Conservation (phyloP, 257 asterid genomes). For the Cinchona pubescens region DNA sequence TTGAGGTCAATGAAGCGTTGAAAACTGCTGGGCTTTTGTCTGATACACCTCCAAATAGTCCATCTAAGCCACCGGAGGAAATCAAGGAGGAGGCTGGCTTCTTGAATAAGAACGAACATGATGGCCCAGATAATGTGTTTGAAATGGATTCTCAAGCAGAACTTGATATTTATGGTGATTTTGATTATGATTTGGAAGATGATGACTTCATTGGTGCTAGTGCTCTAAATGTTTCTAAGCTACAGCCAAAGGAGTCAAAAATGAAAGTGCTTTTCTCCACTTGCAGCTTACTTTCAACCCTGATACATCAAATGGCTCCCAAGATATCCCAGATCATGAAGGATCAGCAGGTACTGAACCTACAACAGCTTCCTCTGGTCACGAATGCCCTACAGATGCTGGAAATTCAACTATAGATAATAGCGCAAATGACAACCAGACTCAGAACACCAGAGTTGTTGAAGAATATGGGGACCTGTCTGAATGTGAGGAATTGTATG, state of each 20-base stretch:
- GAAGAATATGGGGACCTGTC: slow-evolving; percentile 53
- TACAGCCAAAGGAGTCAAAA: slow-evolving; percentile 54
- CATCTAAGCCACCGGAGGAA: slow-evolving; percentile 42
- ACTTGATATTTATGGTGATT: slow-evolving; percentile 90
- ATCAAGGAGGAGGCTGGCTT: slow-evolving; percentile 29
- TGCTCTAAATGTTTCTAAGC: slow-evolving; percentile 43
- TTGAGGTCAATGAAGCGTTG: slow-evolving; percentile 69
- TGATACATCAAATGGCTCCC: slow-evolving; percentile 35
- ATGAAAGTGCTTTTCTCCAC: slow-evolving; percentile 73
- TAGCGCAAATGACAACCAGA: slow-evolving; percentile 21
- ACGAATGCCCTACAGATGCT: slow-evolving; percentile 28
- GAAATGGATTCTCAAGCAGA: slow-evolving; percentile 73
- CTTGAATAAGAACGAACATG: slow-evolving; percentile 40
- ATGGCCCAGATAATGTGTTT: slow-evolving; percentile 65
- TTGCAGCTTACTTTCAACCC: slow-evolving; percentile 47
- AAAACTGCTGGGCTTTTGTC: slow-evolving; percentile 79
- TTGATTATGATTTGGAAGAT: slow-evolving; percentile 87
- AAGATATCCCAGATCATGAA: slow-evolving; percentile 28
- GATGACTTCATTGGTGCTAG: slow-evolving; percentile 73
- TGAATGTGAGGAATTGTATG: slow-evolving; percentile 91
- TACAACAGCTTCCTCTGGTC: slow-evolving; percentile 24
- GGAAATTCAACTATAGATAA: slow-evolving; percentile 31
- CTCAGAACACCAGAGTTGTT: slow-evolving; percentile 36
- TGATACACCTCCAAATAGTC: slow-evolving; percentile 93
- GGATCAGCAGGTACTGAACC: slow-evolving; percentile 31